Conservation (phyloP, 176 grass and related monocot species). For the Zoysia pacifica region DNA sequence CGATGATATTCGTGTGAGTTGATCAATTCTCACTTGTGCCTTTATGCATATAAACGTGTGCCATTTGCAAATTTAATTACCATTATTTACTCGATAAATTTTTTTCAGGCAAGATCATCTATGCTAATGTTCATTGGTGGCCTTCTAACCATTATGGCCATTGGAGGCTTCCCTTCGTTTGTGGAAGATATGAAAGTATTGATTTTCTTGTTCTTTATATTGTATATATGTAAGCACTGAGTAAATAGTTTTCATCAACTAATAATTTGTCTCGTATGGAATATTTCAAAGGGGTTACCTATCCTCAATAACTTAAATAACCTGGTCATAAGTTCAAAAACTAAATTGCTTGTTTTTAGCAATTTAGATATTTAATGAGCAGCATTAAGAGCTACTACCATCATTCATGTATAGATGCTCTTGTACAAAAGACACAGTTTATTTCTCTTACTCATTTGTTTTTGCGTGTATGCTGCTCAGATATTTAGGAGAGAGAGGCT, state of each 20-base stretch:
- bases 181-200: slow-evolving; percentile 75
- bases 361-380: too few relatives aligned
- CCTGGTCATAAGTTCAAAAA: not conserved
- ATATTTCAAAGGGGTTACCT: not conserved
- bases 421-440: too few relatives aligned
- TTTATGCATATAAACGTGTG: too few relatives aligned
- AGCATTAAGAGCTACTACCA: too few relatives aligned
- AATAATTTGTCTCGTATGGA: not conserved
- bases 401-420: too few relatives aligned
- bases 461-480: not conserved
- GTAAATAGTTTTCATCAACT: not conserved
- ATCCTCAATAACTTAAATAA: not conserved
- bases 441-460: not conserved
- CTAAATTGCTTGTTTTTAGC: too few relatives aligned
- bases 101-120: slow-evolving; percentile 57
- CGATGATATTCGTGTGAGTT: slow-evolving; percentile 47
- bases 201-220: not conserved
- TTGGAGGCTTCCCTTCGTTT: slow-evolving; percentile 76
- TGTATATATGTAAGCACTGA: not conserved
- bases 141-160: slow-evolving; percentile 70
- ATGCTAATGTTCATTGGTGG: slow-evolving; percentile 54
- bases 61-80: not conserved
- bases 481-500: slow-evolving; percentile 55
- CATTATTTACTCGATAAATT: not conserved
- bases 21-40: not conserved